Percentiles rank a stretch among this genome's conserved stretches.
Conservation (phyloP, 2,329 filamentous ascomycete species). For the Pseudogymnoascus sp. region DNA sequence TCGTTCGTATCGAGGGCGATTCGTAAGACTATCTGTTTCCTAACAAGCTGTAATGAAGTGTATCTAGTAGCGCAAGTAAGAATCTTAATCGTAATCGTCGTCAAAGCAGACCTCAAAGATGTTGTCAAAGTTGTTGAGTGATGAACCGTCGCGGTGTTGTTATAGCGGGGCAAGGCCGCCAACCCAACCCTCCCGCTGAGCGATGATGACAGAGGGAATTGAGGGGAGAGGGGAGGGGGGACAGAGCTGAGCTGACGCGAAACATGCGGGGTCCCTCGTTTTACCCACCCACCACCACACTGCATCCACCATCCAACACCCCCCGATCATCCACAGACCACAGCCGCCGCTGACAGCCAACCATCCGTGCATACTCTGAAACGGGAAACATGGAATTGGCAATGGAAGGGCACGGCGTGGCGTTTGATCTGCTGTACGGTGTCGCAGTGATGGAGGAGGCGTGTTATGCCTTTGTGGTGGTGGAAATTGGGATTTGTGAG, state of each 20-base stretch:
- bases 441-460: background rate
- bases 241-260: background rate
- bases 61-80: background rate
- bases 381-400: background rate
- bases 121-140: background rate
- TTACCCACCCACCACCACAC: background rate
- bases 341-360: background rate
- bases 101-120: background rate
- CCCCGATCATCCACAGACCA: background rate
- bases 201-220: constrained; percentile 1
- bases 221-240: background rate
- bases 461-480: background rate
- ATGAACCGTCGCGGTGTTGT: background rate
- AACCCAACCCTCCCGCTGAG: background rate
- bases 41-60: background rate
- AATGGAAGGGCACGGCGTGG: background rate
- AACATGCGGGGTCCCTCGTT: background rate
- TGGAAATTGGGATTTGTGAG: background rate
- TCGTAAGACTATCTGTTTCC: background rate
- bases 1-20: background rate
- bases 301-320: background rate
- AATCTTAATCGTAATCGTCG: background rate
- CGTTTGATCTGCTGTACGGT: background rate
- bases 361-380: constrained; percentile 1
- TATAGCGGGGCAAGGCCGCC: background rate